These are phyloP conservation scores for Smittium culicis DNA, from an alignment of 371 early-diverging fungal species.

Conservation along the genomic window DNA sequence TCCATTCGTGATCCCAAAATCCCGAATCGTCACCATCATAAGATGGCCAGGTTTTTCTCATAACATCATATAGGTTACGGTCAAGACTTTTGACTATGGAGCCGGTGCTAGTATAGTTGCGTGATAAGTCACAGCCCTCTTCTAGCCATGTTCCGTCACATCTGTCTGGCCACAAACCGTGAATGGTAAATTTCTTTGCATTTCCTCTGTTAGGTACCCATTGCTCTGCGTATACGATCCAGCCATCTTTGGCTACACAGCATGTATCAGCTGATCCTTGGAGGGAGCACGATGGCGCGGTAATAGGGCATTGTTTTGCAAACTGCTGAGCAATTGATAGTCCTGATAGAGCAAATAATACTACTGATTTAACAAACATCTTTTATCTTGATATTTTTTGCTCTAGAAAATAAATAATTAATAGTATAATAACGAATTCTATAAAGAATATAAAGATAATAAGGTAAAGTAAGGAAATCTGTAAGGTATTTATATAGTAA, in stretches of 20 bases:
- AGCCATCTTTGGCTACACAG: background rate
- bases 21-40: conserved; percentile 44
- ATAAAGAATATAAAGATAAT: too few relatives aligned
- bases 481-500: too few relatives aligned
- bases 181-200: conserved; percentile 42
- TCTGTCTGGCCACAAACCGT: conserved; percentile 67
- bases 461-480: too few relatives aligned
- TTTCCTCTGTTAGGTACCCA: conserved; percentile 42
- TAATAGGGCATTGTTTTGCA: background rate
- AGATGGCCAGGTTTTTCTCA: conserved; percentile 62
- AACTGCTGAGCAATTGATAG: background rate
- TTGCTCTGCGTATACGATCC: conserved; percentile 8
- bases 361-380: background rate
- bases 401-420: too few relatives aligned
- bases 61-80: conserved; percentile 32
- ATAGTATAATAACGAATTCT: too few relatives aligned
- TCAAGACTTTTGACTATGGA: conserved; percentile 28
- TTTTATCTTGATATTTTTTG: too few relatives aligned
- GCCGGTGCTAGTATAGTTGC: conserved; percentile 38
- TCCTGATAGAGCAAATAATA: background rate
- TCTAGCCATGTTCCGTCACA: conserved; percentile 40
- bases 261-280: background rate
- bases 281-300: background rate
- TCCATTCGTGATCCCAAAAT: conserved; percentile 62
- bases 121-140: conserved; percentile 48